Base-by-base conservation (phyloP, 2,329 filamentous ascomycete genomes). In the Aspergillus caelatus region DNA sequence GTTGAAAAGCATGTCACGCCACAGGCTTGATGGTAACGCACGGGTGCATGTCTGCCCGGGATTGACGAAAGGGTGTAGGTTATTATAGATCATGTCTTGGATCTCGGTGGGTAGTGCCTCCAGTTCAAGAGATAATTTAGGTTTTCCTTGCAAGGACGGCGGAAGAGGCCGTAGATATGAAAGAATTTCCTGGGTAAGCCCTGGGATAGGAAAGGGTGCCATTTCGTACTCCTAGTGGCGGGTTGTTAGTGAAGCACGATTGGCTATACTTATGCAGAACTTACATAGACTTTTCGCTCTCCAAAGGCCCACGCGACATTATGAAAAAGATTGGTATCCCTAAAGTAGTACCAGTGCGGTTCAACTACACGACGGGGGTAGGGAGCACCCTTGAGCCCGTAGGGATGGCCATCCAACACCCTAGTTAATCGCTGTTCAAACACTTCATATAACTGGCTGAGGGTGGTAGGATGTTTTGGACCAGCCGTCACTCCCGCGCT, bases 391-490 rank as follows among this genome's bases (percentile, higher is more conserved):
- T 26, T 26, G 23, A 26, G 23, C 23, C 23, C 23, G 23, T 2
- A 26, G 23, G 23, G 23, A 26, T 26, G 3, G 2, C 23, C 23
- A 26, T 26, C 23, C 23, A 2, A 26, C 23, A 26, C 50, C 50
- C 50, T 53, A 21, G 50, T 53, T 34, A 53, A n/a, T 34, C 50
- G 50, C 19, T 53, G 50, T 21, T 53, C 50, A 53, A 53, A 53
- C 19, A 53, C 30, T 53, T 53, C 50, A 53, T 53, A 53, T 19
- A 53, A 34, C 50, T 53, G 50, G 30, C 50, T 53, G 50, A 53
- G 50, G 1, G 50, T 53, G 1, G 30, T 53, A 21, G 50, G 50
- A 0, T 12, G 28, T 0, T 34, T 53, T 34, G 0, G 0, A 3
- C 28, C 19, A 53, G 5, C 50, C 11, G 50, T 1, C 19, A 53